A percentile compares a stretch with the other conserved stretches of the same genome.
Conservation (phyloP, 441 rosid genomes). For the Eutrema salsugineum region DNA sequence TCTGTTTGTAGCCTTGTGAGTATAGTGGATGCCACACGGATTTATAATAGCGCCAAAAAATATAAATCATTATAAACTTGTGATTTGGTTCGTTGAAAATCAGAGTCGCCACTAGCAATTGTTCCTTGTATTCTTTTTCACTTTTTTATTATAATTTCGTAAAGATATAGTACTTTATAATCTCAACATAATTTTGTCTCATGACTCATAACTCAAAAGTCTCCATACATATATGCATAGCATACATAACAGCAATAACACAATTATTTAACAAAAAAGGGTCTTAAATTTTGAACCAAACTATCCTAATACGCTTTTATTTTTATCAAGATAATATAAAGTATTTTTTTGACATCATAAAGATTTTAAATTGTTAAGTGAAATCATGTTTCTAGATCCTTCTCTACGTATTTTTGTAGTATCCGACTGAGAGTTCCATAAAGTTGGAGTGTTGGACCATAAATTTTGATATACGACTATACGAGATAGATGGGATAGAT, state of each 20-base stretch:
- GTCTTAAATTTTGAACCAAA: too few species aligned
- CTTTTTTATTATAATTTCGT: background rate
- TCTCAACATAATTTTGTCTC: background rate
- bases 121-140: constrained; percentile 1
- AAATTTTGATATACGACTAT: background rate
- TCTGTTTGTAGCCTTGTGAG: constrained; percentile 11
- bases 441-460: background rate
- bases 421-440: background rate
- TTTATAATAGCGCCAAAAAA: constrained; percentile 15
- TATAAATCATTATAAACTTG: constrained; percentile 20
- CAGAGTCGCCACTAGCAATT: constrained; percentile 21
- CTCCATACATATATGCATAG: background rate
- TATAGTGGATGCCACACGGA: constrained; percentile 24
- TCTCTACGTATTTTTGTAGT: background rate
- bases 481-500: background rate
- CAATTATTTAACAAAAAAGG: too few species aligned
- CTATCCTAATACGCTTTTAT: too few species aligned
- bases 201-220: background rate
- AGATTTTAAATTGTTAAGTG: background rate
- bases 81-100: constrained; percentile 26
- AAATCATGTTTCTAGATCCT: background rate
- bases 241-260: background rate
- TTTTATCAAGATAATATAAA: background rate
- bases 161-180: background rate
- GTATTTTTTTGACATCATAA: background rate